phyloP scores from a whole-genome alignment of 1,139 yeast species.

The Geotrichum siamense region DNA sequence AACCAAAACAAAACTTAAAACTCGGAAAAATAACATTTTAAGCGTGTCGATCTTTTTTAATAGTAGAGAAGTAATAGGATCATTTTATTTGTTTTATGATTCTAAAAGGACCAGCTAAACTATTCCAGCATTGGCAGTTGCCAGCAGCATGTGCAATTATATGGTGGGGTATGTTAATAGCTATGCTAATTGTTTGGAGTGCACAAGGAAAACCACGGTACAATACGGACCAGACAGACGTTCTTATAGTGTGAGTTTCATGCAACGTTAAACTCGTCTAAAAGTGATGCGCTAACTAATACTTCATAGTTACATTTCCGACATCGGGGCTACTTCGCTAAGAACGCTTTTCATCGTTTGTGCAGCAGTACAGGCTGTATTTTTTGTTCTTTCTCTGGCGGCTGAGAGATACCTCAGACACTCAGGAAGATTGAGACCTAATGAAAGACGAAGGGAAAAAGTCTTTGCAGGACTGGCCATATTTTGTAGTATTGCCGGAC shows the following conservation, averaged over 20 bases:
- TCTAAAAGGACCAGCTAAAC: too few relatives aligned
- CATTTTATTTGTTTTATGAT: too few relatives aligned
- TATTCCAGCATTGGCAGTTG: conserved; percentile 35
- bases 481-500: conserved; percentile 54
- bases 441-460: conserved; percentile 44
- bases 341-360: conserved; percentile 78
- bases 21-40: too few relatives aligned
- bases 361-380: conserved; percentile 68
- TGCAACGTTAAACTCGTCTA: too few relatives aligned
- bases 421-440: conserved; percentile 48
- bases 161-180: conserved; percentile 76
- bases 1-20: too few relatives aligned
- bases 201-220: conserved; percentile 47
- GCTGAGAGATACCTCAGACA: conserved; percentile 52
- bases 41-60: too few relatives aligned
- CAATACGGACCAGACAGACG: conserved; percentile 7
- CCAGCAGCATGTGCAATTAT: conserved; percentile 51
- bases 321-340: conserved; percentile 78
- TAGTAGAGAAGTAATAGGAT: too few relatives aligned
- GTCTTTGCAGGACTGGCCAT: conserved; percentile 47
- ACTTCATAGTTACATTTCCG: conserved; percentile 55
- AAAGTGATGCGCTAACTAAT: not conserved
- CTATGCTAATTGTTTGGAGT: conserved; percentile 65
- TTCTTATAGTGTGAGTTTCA: conserved; percentile 1
- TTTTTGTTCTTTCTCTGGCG: conserved; percentile 58